A percentile compares a stretch with the other conserved stretches of the same genome.
Evolutionary conservation across 306 rosid genomes (phyloP).

Genomic region (Mimosa bimucronata): DNA sequence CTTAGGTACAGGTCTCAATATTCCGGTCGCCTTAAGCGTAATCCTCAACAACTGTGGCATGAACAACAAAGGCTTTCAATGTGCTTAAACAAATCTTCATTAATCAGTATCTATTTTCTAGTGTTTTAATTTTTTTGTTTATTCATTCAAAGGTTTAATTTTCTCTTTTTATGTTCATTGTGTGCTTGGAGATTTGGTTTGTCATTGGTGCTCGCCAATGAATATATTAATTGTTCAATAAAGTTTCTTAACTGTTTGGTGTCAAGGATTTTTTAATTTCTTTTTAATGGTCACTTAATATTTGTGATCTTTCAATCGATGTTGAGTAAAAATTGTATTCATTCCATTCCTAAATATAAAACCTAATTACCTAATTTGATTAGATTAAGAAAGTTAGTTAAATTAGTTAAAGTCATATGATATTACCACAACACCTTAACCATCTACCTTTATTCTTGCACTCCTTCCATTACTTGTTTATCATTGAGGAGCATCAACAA

Average conservation of each 20-base stretch:
- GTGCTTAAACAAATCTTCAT: neutral
- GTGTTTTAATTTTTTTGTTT: neutral
- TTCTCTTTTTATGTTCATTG: neutral
- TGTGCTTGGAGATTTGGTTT: neutral
- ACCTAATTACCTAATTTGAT: no score
- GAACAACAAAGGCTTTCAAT: neutral
- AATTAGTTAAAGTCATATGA: no score
- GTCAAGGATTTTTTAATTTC: neutral
- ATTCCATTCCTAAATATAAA: no score
- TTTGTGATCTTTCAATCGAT: neutral
- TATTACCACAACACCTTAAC: no score
- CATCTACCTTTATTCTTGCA: no score
- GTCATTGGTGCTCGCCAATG: neutral
- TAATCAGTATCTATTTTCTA: neutral
- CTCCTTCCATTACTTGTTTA: no score
- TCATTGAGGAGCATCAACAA: no score
- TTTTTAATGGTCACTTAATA: neutral
- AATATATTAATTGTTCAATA: neutral
- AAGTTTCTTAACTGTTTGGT: neutral
- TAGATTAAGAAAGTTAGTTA: no score
- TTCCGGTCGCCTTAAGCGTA: neutral
- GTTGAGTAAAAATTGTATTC: neutral
- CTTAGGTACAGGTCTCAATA: conserved; percentile 33
- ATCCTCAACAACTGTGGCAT: neutral
- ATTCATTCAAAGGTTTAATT: neutral